Evolutionary conservation across 345 rosid genomes (phyloP), one percentile per base, ranked within the genome.

Genomic region (Boechera retrofracta): DNA sequence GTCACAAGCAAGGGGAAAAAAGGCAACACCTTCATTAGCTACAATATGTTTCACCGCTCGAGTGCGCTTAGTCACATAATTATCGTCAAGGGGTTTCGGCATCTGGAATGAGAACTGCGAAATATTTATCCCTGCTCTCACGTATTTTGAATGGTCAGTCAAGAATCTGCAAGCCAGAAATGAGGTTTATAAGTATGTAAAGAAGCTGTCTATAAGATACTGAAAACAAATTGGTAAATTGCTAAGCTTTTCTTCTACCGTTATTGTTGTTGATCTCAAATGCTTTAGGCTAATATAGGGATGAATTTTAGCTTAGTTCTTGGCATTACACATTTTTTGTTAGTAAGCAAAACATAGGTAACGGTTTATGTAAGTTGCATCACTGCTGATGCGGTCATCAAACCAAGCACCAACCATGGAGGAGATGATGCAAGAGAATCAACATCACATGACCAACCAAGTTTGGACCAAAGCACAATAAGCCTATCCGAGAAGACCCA

Each of bases 41-140:
- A 77, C 84, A 69, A 4, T 80, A 75, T 32, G 73, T 39, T 82
- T 71, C 31, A 55, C 32, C 49, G 6, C 1, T 28, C 72, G 78
- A 61, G 85, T 29, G 51, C 87, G 87, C 81, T 86, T 91, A 74
- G 88, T 83, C 41, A 89, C 91, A 77, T 91, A 87, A 71, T 83
- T 65, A 33, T 86, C 85, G 73, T 71, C 88, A 74, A 86, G 80
- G 44, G 94, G 97, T 84, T 69, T 87, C 6, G 97, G 97, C 59
- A 80, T 84, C 80, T 85, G 91, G 77, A 91, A 91, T 7, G 97
- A 91, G 82, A 91, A 91, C 56, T 77, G 81, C 8, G 94, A 85
- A 64, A 86, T 61, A 8, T 65, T 87, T 11, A 84, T 77, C 13
- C 87, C 97, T 64, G 72, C 75, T 16, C 36, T 53, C 52, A 55